Evolutionary conservation across 805 yeast genomes (phyloP).

Genomic region (Jamesozyma jinghongensis): DNA sequence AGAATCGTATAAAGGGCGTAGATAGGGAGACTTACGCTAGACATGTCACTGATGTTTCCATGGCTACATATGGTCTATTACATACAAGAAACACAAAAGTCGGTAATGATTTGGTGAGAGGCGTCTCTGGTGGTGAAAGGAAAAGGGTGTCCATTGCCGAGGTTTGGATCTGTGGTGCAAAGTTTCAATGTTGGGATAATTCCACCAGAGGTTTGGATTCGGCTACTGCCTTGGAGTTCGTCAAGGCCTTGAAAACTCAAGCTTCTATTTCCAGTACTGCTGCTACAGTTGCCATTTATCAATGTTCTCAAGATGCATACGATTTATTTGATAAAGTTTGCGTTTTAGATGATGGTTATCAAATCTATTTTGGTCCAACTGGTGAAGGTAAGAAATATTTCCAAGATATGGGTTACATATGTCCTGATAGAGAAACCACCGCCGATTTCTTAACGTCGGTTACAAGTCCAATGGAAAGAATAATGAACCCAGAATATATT

Average conservation of each 20-base stretch:
- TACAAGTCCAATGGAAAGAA: conserved; percentile 45
- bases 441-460: conserved; percentile 50
- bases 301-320: conserved; percentile 20
- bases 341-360: conserved; percentile 47
- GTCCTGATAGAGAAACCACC: conserved; percentile 50
- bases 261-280: conserved; percentile 41
- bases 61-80: conserved; percentile 42
- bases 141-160: conserved; percentile 70
- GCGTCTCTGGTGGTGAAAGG: conserved; percentile 71
- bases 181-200: conserved; percentile 47
- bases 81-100: conserved; percentile 61
- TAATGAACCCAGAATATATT: conserved; percentile 33
- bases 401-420: conserved; percentile 44
- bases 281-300: conserved; percentile 53
- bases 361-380: conserved; percentile 44
- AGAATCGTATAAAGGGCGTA: conserved; percentile 44
- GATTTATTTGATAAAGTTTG: conserved; percentile 23
- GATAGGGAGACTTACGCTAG: conserved; percentile 40
- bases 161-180: conserved; percentile 43
- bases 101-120: conserved; percentile 47
- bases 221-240: conserved; percentile 50
- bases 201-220: conserved; percentile 59
- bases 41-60: conserved; percentile 42
- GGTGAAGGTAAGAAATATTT: conserved; percentile 41
- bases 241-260: conserved; percentile 43